Conservation (phyloP, 768 basidiomycete genomes). For the Amanita thiersii region DNA sequence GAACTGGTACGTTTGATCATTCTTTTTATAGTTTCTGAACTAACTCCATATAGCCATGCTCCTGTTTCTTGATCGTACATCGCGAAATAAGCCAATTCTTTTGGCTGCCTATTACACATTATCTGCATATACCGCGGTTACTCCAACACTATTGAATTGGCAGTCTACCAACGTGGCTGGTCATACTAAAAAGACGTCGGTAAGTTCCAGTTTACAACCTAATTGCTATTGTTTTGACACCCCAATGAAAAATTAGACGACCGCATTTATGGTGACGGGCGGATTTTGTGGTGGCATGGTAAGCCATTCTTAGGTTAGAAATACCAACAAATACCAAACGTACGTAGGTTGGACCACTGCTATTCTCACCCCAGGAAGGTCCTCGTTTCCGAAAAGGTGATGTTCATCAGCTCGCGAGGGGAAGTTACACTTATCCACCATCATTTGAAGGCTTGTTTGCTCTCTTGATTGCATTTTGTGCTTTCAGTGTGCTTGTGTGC, state of each 20-base stretch:
- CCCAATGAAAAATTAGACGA: conserved; percentile 13
- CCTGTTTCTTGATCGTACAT: conserved; percentile 15
- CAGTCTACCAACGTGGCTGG: conserved; percentile 27
- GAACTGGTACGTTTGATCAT: conserved; percentile 14
- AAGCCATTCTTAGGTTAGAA: conserved; percentile 1
- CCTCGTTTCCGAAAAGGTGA: conserved; percentile 15
- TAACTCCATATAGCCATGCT: conserved; percentile 17
- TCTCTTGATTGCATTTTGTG: conserved; percentile 13
- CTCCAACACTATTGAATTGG: conserved; percentile 23
- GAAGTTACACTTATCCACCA: background rate
- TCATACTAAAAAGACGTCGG: conserved; percentile 22
- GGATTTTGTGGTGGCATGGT: conserved; percentile 19
- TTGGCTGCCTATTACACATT: conserved; percentile 24
- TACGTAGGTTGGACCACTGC: conserved; percentile 16
- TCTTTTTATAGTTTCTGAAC: background rate
- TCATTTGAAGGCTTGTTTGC: conserved; percentile 11
- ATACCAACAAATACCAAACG: background rate
- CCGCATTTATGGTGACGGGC: conserved; percentile 18
- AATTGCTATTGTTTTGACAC: background rate
- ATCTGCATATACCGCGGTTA: conserved; percentile 14
- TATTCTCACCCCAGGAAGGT: conserved; percentile 15
- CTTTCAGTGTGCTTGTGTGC: conserved; percentile 11
- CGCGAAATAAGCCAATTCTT: conserved; percentile 18
- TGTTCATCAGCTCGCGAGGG: background rate
- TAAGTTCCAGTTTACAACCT: conserved; percentile 3